These are phyloP conservation scores for Clitopilus hobsonii DNA, from an alignment of 768 basidiomycete genomes.

Conservation along the genomic window DNA sequence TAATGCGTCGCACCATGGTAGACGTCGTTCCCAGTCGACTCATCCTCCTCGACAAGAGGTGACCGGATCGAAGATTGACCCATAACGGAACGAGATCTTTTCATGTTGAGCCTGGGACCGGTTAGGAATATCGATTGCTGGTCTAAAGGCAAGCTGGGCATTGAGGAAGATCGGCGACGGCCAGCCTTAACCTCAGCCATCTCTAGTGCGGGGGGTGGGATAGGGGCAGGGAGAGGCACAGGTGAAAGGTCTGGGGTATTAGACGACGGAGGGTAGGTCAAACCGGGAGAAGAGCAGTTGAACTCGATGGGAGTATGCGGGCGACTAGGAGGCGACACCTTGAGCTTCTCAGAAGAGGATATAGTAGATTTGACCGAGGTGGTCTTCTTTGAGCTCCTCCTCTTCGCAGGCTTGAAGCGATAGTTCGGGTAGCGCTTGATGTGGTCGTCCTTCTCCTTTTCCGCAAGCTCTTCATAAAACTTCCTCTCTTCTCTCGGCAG, in stretches of 20 bases:
- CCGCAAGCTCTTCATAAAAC: conserved; percentile 49
- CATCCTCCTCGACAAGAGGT: background rate
- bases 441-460: conserved; percentile 53
- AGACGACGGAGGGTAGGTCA: conserved; percentile 3
- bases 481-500: conserved; percentile 43
- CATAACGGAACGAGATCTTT: conserved; percentile 15
- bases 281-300: background rate
- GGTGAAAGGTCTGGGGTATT: background rate
- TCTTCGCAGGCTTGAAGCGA: conserved; percentile 54
- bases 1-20: conserved; percentile 6
- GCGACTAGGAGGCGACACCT: background rate
- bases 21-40: conserved; percentile 5
- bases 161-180: conserved; percentile 28
- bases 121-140: conserved; percentile 3
- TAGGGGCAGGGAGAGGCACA: conserved; percentile 2
- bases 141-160: conserved; percentile 21
- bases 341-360: background rate
- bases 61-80: background rate
- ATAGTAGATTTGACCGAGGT: background rate
- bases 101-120: conserved; percentile 8
- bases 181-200: conserved; percentile 14
- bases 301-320: background rate
- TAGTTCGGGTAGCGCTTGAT: conserved; percentile 56
- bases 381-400: conserved; percentile 22
- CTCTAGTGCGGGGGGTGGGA: conserved; percentile 7